A percentile compares a stretch with the other conserved stretches of the same genome.
Evolutionary conservation across 805 yeast species (phyloP).

Genomic region (Hanseniaspora pseudoguilliermondii): DNA sequence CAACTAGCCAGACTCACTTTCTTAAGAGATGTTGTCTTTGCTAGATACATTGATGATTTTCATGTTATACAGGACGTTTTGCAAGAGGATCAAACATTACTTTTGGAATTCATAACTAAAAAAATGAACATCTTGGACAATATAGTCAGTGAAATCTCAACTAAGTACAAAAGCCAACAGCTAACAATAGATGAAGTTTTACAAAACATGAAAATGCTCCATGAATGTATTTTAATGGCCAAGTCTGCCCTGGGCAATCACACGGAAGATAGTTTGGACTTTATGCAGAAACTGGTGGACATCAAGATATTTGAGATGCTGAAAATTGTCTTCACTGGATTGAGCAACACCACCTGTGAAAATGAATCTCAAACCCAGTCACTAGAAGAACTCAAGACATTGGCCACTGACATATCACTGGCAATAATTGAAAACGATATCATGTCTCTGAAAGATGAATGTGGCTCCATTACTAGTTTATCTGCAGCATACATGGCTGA

Average conservation of each 20-base stretch:
- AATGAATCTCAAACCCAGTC: not conserved
- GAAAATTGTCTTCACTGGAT: constrained; percentile 54
- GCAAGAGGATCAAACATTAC: constrained; percentile 24
- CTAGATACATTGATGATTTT: constrained; percentile 71
- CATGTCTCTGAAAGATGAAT: constrained; percentile 8
- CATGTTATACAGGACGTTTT: constrained; percentile 41
- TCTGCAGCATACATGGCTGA: constrained; percentile 8
- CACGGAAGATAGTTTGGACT: constrained; percentile 45
- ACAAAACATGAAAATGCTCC: constrained; percentile 66
- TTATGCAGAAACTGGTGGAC: constrained; percentile 51
- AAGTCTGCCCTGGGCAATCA: constrained; percentile 42
- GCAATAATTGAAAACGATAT: constrained; percentile 9
- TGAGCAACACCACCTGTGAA: constrained; percentile 7
- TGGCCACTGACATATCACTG: constrained; percentile 1
- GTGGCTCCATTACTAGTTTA: constrained; percentile 3
- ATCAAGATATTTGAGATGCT: constrained; percentile 61
- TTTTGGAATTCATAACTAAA: constrained; percentile 25
- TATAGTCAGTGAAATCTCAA: constrained; percentile 32
- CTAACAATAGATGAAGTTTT: constrained; percentile 29
- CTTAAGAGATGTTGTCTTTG: constrained; percentile 74
- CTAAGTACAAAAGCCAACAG: constrained; percentile 13
- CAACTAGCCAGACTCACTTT: constrained; percentile 27
- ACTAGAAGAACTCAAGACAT: not conserved
- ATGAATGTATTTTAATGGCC: constrained; percentile 67
- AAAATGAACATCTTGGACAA: constrained; percentile 36